Evolutionary conservation across 139 green algal genomes (phyloP).

Genomic region (Ulvella scutata): DNA sequence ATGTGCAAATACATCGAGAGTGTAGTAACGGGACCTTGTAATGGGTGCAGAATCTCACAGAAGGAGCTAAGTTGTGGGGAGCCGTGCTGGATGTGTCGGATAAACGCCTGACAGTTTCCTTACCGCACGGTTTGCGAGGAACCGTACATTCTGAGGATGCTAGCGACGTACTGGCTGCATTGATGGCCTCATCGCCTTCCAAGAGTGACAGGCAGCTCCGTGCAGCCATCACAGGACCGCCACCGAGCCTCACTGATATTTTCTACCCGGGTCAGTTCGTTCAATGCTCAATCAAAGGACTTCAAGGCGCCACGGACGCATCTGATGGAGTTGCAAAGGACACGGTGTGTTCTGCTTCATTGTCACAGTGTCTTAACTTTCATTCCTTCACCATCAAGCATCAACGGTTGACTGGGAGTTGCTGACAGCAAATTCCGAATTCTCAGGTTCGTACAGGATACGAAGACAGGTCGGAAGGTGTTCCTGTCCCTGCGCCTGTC

Average conservation of each 20-base stretch:
- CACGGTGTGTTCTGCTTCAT: no score
- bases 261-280: constrained; percentile 68
- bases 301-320: not conserved
- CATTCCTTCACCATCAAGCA: no score
- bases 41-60: constrained; percentile 28
- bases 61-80: constrained; percentile 53
- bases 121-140: constrained; percentile 72
- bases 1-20: no score
- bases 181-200: not conserved
- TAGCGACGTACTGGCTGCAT: constrained; percentile 3
- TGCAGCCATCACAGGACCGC: not conserved
- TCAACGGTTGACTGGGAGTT: no score
- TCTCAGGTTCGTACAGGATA: not conserved
- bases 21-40: no score
- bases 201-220: not conserved
- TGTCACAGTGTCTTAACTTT: no score
- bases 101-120: constrained; percentile 41
- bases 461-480: constrained; percentile 19
- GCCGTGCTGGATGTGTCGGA: constrained; percentile 50
- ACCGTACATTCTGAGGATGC: constrained; percentile 27
- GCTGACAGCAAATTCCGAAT: no score
- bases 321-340: no score
- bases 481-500: constrained; percentile 28
- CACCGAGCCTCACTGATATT: constrained; percentile 14
- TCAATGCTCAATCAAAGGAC: constrained; percentile 26